Evolutionary conservation across 306 rosid genomes (phyloP).

Genomic region (Quercus wislizeni): DNA sequence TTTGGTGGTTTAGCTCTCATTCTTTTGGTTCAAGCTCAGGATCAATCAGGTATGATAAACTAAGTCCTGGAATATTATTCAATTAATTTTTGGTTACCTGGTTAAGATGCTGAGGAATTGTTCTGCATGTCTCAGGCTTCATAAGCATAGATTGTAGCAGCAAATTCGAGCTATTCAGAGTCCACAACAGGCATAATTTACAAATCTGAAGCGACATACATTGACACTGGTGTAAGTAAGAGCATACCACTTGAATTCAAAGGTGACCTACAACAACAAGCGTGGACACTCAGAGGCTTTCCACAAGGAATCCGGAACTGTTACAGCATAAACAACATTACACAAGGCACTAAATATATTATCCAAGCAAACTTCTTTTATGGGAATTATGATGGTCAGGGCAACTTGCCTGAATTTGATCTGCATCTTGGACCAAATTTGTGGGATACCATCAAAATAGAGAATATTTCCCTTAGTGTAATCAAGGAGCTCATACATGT

Average conservation of each 20-base stretch:
- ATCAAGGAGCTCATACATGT: constrained; percentile 35
- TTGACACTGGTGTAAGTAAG: constrained; percentile 14
- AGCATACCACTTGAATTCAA: not conserved
- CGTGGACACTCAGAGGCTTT: constrained; percentile 34
- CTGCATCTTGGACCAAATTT: constrained; percentile 33
- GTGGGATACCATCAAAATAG: constrained; percentile 28
- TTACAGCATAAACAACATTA: constrained; percentile 25
- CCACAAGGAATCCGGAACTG: constrained; percentile 43
- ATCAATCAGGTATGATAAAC: not conserved
- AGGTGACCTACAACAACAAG: not conserved
- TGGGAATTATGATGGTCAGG: constrained; percentile 15
- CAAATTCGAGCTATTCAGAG: constrained; percentile 10
- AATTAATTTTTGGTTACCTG: not conserved
- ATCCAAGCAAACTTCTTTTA: constrained; percentile 19
- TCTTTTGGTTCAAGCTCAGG: not conserved
- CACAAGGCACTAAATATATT: constrained; percentile 27
- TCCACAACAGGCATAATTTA: constrained; percentile 13
- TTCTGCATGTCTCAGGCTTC: not conserved
- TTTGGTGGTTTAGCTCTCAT: too few relatives aligned
- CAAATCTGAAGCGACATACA: constrained; percentile 16
- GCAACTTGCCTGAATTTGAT: constrained; percentile 27
- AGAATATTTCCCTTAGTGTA: not conserved
- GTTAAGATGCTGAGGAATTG: not conserved
- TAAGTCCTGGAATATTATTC: not conserved
- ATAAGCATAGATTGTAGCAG: constrained; percentile 16